phyloP scores from a whole-genome alignment of 805 yeast genomes.

The Wickerhamomyces bisporus region DNA sequence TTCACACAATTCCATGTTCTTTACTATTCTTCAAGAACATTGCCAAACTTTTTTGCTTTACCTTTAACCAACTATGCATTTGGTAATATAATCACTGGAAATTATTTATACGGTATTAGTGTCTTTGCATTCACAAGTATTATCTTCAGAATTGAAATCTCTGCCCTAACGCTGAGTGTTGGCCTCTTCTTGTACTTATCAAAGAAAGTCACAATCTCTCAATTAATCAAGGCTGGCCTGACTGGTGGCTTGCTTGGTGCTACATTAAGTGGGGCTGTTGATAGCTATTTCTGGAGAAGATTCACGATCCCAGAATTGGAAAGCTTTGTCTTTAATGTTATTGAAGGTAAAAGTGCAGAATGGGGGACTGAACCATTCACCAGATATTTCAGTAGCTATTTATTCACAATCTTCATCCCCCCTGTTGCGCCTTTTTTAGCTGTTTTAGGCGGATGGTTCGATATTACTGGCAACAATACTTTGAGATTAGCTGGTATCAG shows the following conservation, averaged over 20 bases:
- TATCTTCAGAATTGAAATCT: conserved; percentile 69
- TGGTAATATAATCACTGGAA: conserved; percentile 43
- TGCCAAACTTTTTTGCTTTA: conserved; percentile 77
- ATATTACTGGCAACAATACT: conserved; percentile 25
- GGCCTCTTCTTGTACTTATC: conserved; percentile 40
- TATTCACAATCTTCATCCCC: conserved; percentile 37
- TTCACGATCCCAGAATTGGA: conserved; percentile 68
- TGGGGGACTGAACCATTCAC: conserved; percentile 85
- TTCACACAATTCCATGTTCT: conserved; percentile 73
- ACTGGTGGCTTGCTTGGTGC: conserved; percentile 52
- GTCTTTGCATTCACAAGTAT: conserved; percentile 58
- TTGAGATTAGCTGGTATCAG: conserved; percentile 46
- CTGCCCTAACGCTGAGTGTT: conserved; percentile 47
- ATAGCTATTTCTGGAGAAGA: conserved; percentile 71
- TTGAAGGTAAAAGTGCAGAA: conserved; percentile 63
- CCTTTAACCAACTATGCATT: conserved; percentile 63
- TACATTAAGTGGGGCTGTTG: conserved; percentile 44
- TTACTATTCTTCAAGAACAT: conserved; percentile 75
- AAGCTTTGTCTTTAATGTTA: conserved; percentile 68
- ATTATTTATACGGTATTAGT: conserved; percentile 39
- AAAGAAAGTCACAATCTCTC: conserved; percentile 39
- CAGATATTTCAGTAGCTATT: conserved; percentile 54
- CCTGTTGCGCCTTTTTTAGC: conserved; percentile 39
- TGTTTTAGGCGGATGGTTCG: conserved; percentile 32
- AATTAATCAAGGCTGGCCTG: conserved; percentile 34